Base-by-base conservation (phyloP, 106 monocot species). In the Acanthochlamys bracteata region DNA sequence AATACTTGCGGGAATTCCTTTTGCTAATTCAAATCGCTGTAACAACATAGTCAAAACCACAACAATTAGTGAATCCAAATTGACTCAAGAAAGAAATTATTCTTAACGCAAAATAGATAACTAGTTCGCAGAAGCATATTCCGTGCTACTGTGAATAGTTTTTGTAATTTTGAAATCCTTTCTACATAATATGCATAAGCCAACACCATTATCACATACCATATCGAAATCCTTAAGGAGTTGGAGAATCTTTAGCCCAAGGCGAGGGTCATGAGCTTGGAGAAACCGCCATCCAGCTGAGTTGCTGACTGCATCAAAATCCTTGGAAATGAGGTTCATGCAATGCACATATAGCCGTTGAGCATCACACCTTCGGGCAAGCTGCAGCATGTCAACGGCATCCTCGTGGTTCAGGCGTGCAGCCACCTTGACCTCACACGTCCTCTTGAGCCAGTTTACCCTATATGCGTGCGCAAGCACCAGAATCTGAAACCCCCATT, bases 381-480 rank as follows among this genome's bases (percentile, higher is more conserved):
- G 68, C 20, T 87, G 73, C 24, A 83, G 51, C 39, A 67, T 57
- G 66, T 87, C 87, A 7, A 87, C 54, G 15, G 41, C 79, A 11
- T 45, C 64, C 7, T 71, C 79, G 0, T 77, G 54, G 11, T 39
- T 73, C 42, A 83, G 64, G 51, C 58, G 25, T 23, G 53, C 65
- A 7, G 67, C 62, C 12, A 83, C 16, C 21, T 41, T 74, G 4
- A 21, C 60, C 76, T 87, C 87, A 41, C 71, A 77, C 23, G 17
- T 60, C 25, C 59, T 41, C 74, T 87, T 87, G 68, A 87, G 74
- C 87, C 80, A 80, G 15, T 16, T 49, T 10, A 87, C 68, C 11
- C 80, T 24, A 77, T 83, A 80, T 62, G 68, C 70, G 74, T 87
- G 87, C 11, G 83, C 40, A 62, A 83, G 71, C 39, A 61, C 83